Base-by-base conservation (phyloP, 2,329 filamentous ascomycete species). In the Gaeumannomyces tritici region DNA sequence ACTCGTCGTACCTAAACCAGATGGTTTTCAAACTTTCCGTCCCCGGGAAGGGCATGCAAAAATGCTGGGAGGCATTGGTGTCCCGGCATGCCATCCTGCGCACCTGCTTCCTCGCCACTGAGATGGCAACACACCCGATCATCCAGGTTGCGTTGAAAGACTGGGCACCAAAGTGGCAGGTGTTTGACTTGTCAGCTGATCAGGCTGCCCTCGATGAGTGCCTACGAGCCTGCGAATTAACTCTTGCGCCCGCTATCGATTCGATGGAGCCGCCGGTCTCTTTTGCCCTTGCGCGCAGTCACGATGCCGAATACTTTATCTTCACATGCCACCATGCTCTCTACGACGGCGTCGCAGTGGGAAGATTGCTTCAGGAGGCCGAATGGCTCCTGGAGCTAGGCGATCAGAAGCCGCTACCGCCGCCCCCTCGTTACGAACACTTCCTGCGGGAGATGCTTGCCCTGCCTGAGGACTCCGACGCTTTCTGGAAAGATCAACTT, bases 271-370 rank as follows among this genome's bases (percentile, higher is more conserved):
- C 78, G 11, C 82, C 78, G 1, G 71, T 79, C 13, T 81, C 77
- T 5, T 74, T 81, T 60, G 79, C 76, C 0, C 61, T 79, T 0
- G 72, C 84, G 27, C 65, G 67, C 12, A 67, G 72, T 3, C 59
- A 65, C 1, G 67, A 68, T 7, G 70, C 67, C 0, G 69, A 65
- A 0, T 60, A 63, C 0, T 80, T 79, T 56, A 68, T 80, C 1
- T 81, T 81, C 59, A 72, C 79, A 51, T 86, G 77, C 67, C 92
- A 96, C 68, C 93, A 97, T 74, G 90, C 91, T 2, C 77, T 96
- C 0, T 96, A 96, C 68, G 93, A 97, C 73, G 93, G 89, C 0
- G 85, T 89, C 47, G 91, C 91, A 0, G 88, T 96, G 69, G 77
- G 80, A 0, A 78, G 80, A 11, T 77, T 97, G 0, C 80, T 93